phyloP scores from a whole-genome alignment of 2,329 filamentous ascomycete genomes.

The Pseudogymnoascus sp. region DNA sequence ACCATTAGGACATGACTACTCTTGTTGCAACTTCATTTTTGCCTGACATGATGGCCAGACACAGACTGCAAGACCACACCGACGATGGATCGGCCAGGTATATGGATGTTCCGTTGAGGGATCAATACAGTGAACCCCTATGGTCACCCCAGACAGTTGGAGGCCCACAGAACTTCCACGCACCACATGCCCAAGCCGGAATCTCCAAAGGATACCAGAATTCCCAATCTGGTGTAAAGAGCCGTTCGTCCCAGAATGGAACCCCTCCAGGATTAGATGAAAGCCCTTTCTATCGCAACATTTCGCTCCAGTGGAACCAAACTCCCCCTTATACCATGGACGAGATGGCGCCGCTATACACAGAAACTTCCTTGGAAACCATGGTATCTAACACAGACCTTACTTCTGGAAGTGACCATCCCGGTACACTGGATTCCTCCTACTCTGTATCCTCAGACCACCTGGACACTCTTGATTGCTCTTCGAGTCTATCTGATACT shows the following conservation, averaged over 20 bases:
- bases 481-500: conserved; percentile 25
- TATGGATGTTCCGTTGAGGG: conserved; percentile 1
- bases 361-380: conserved; percentile 25
- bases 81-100: neutral
- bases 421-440: conserved; percentile 26
- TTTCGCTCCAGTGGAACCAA: conserved; percentile 23
- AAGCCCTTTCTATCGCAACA: conserved; percentile 1
- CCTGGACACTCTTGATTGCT: conserved; percentile 28
- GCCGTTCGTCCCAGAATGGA: neutral
- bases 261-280: conserved; percentile 5
- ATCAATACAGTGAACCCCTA: conserved; percentile 9
- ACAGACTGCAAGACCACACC: conserved; percentile 9
- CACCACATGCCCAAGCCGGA: conserved; percentile 24
- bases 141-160: conserved; percentile 19
- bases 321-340: conserved; percentile 21
- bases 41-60: conserved; percentile 10
- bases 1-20: conserved; percentile 5
- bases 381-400: conserved; percentile 24
- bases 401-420: conserved; percentile 20
- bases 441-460: conserved; percentile 28
- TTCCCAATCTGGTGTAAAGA: neutral
- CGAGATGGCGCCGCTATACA: conserved; percentile 25
- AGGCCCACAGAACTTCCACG: conserved; percentile 30
- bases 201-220: conserved; percentile 20
- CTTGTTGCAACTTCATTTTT: conserved; percentile 1